Evolutionary conservation across 352 stramenopile genomes (phyloP).

Genomic region (Globisporangium solare): DNA sequence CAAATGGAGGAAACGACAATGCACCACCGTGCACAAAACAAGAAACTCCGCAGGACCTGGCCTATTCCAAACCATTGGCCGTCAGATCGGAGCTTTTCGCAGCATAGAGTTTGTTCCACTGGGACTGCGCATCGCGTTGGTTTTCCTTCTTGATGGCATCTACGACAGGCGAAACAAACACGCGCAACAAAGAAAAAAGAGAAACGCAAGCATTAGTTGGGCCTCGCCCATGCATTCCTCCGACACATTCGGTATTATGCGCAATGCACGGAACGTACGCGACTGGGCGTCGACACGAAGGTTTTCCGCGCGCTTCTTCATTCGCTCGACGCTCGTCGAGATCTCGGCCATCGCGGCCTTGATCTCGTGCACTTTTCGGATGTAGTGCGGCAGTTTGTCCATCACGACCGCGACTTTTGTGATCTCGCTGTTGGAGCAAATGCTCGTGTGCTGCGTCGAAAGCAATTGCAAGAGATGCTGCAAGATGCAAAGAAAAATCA

Average conservation of each 20-base stretch:
- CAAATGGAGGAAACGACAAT: neutral
- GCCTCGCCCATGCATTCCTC: too few species aligned
- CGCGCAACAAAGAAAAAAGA: neutral
- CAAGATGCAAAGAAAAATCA: neutral
- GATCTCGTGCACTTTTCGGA: slow-evolving; percentile 60
- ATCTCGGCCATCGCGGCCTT: slow-evolving; percentile 61
- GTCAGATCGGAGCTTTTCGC: slow-evolving; percentile 35
- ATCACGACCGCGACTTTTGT: slow-evolving; percentile 59
- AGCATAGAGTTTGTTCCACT: slow-evolving; percentile 79
- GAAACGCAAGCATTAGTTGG: neutral
- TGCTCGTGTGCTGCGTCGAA: slow-evolving; percentile 35
- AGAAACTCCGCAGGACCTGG: neutral
- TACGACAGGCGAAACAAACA: slow-evolving; percentile 12
- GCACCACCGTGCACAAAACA: neutral
- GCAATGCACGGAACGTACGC: slow-evolving; percentile 30
- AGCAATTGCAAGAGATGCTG: slow-evolving; percentile 54
- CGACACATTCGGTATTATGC: neutral
- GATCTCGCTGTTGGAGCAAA: slow-evolving; percentile 56
- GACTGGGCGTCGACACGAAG: slow-evolving; percentile 76
- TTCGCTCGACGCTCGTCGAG: slow-evolving; percentile 46
- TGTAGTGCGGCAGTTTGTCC: slow-evolving; percentile 66
- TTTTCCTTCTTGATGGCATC: slow-evolving; percentile 82
- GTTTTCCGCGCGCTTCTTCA: slow-evolving; percentile 65
- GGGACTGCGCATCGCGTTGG: slow-evolving; percentile 59
- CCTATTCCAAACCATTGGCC: slow-evolving; percentile 1